These are phyloP conservation scores for Coemansia sp. DNA, from an alignment of 192 early-diverging fungal genomes.

Conservation along the genomic window DNA sequence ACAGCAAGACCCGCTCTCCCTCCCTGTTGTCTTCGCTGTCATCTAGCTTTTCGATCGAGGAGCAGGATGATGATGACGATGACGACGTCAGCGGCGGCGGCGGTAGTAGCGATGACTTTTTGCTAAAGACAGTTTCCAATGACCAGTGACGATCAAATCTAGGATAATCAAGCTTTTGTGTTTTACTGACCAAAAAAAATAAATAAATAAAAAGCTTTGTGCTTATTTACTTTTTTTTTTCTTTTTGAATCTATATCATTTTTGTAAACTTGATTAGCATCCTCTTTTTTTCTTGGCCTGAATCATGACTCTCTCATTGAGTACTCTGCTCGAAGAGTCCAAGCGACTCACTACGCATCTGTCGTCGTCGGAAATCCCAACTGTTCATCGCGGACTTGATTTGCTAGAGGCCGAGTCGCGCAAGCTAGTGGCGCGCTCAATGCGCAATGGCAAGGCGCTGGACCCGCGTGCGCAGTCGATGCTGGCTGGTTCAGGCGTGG, in stretches of 20 bases:
- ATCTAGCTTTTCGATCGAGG: slow-evolving; percentile 3
- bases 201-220: too few species aligned
- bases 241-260: background rate
- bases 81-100: background rate
- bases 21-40: background rate
- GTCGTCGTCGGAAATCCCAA: slow-evolving; percentile 62
- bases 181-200: background rate
- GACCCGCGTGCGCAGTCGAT: slow-evolving; percentile 63
- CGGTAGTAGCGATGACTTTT: background rate
- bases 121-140: background rate
- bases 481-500: slow-evolving; percentile 75
- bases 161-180: background rate
- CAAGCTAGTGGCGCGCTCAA: slow-evolving; percentile 60
- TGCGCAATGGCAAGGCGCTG: slow-evolving; percentile 29
- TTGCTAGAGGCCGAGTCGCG: slow-evolving; percentile 87
- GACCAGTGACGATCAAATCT: background rate
- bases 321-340: slow-evolving; percentile 69
- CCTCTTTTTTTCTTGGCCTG: background rate
- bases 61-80: background rate
- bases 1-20: background rate
- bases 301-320: slow-evolving; percentile 26
- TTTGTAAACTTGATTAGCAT: background rate
- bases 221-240: slow-evolving; percentile 5
- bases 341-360: slow-evolving; percentile 75
- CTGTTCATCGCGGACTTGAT: slow-evolving; percentile 81